A percentile compares a stretch with the other conserved stretches of the same genome.
Evolutionary conservation across 495 filamentous ascomycete species (phyloP).

Genomic region (Hypoxylon perforatum): DNA sequence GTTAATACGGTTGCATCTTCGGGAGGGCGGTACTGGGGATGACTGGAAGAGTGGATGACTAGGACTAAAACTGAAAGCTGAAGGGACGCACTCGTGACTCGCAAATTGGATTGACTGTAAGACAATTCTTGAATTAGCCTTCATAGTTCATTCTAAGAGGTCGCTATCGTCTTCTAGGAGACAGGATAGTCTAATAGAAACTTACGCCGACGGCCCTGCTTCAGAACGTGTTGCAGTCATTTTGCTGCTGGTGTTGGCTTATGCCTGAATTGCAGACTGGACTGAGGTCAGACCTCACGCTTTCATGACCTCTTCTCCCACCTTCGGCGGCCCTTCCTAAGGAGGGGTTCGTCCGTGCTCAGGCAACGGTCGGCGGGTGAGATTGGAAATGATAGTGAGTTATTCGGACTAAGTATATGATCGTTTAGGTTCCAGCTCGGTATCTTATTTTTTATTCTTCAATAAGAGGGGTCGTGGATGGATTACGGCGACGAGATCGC

Average conservation of each 20-base stretch:
- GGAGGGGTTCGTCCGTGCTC: slow-evolving; percentile 41
- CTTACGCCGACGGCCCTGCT: slow-evolving; percentile 46
- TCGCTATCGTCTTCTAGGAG: not conserved
- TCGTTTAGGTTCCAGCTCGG: not conserved
- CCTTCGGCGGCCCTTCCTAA: slow-evolving; percentile 40
- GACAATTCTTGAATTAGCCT: slow-evolving; percentile 23
- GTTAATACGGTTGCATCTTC: slow-evolving; percentile 20
- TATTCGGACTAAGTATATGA: slow-evolving; percentile 6
- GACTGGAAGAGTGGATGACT: not conserved
- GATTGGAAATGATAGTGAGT: slow-evolving; percentile 6
- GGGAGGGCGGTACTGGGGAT: not conserved
- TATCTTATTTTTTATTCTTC: slow-evolving; percentile 13
- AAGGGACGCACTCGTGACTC: slow-evolving; percentile 70
- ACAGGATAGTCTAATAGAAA: slow-evolving; percentile 1
- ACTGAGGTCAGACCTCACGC: slow-evolving; percentile 35
- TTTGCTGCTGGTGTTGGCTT: slow-evolving; percentile 3
- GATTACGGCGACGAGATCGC: slow-evolving; percentile 25
- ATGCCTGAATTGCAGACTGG: too few species aligned
- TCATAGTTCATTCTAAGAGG: slow-evolving; percentile 2
- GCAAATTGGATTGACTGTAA: slow-evolving; percentile 68
- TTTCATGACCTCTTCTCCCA: slow-evolving; percentile 38
- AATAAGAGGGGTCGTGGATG: slow-evolving; percentile 10
- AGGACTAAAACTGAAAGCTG: not conserved
- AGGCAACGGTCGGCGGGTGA: slow-evolving; percentile 17
- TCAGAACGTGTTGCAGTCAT: slow-evolving; percentile 46